phyloP scores from a whole-genome alignment of 1,284 basidiomycete species.

The Violaceomyces palustris region DNA sequence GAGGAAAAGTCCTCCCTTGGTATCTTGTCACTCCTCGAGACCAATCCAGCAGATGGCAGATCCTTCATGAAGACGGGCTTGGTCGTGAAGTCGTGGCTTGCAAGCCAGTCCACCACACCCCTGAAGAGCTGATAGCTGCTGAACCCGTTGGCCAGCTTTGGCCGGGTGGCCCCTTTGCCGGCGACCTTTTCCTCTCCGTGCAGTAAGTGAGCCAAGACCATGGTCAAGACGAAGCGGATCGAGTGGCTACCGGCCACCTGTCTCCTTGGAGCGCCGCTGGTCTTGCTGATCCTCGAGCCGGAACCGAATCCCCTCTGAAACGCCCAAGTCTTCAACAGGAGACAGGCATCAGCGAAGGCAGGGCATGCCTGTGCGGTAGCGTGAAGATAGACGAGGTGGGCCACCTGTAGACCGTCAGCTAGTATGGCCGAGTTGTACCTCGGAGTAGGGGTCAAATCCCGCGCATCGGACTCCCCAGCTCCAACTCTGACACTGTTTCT shows the following conservation, averaged over 20 bases:
- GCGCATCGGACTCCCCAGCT: not conserved
- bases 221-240: conserved; percentile 62
- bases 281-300: conserved; percentile 52
- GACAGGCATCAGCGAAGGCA: conserved; percentile 69
- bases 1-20: conserved; percentile 50
- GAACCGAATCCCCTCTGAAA: conserved; percentile 72
- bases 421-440: conserved; percentile 75
- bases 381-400: conserved; percentile 68
- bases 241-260: conserved; percentile 55
- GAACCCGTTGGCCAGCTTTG: conserved; percentile 63
- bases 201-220: conserved; percentile 51
- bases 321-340: conserved; percentile 82
- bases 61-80: conserved; percentile 64
- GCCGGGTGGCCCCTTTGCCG: conserved; percentile 53
- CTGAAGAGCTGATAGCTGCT: conserved; percentile 83
- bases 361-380: conserved; percentile 62
- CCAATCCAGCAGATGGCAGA: conserved; percentile 35
- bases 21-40: conserved; percentile 37
- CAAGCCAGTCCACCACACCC: conserved; percentile 70
- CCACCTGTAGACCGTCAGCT: conserved; percentile 63
- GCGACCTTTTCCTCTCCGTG: conserved; percentile 53
- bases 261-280: conserved; percentile 9
- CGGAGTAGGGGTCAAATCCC: conserved; percentile 58
- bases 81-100: conserved; percentile 64
- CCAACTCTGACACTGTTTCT: conserved; percentile 55